These are phyloP conservation scores for Parafenestella ontariensis DNA, from an alignment of 2,329 filamentous ascomycete genomes.

Conservation along the genomic window DNA sequence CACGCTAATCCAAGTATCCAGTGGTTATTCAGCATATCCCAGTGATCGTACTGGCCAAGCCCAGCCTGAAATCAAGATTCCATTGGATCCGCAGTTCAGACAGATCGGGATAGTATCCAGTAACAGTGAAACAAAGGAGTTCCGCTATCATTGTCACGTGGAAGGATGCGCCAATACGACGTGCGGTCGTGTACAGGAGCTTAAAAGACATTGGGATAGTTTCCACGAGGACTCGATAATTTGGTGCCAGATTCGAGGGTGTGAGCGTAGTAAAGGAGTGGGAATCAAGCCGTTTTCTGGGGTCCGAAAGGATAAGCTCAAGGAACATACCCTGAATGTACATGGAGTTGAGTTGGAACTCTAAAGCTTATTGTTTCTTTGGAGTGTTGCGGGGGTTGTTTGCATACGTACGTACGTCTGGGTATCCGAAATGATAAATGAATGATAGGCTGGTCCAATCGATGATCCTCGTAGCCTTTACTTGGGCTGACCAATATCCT, in stretches of 20 bases:
- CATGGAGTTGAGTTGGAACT: neutral
- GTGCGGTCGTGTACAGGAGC: neutral
- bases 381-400: neutral
- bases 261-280: neutral
- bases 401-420: neutral
- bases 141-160: neutral
- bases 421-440: neutral
- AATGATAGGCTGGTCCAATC: neutral
- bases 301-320: neutral
- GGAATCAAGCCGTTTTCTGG: neutral
- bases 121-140: neutral
- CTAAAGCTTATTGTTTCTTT: neutral
- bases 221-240: neutral
- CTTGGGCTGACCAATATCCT: conserved; percentile 24
- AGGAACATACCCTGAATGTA: neutral
- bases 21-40: neutral
- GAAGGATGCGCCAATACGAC: neutral
- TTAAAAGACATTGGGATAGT: neutral
- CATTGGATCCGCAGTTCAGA: neutral
- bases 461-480: conserved; percentile 3
- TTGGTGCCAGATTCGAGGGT: neutral
- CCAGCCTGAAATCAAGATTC: neutral
- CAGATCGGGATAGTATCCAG: neutral
- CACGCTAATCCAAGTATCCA: neutral
- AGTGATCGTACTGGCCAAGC: neutral